Evolutionary conservation across 352 stramenopile species (phyloP).

Genomic region (Nothophytophthora sp.): DNA sequence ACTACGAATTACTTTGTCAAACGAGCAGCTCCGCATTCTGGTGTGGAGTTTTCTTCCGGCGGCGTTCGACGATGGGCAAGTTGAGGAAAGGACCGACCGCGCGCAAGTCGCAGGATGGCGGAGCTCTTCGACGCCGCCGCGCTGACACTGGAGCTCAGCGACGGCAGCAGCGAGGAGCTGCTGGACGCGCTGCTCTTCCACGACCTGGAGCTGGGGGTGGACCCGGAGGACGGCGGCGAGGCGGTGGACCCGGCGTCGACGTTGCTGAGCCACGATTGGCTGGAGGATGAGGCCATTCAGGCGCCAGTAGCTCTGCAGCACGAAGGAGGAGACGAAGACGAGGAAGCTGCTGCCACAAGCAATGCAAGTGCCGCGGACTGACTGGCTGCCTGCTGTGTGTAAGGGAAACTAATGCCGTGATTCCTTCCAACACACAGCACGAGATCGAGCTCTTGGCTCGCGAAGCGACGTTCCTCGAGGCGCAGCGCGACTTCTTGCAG

Average conservation of each 20-base stretch:
- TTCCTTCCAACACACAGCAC: conserved; percentile 1
- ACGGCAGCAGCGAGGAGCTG: too few relatives aligned
- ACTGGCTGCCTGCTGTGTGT: not conserved
- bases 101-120: not conserved
- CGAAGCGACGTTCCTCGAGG: conserved; percentile 58
- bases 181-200: conserved; percentile 11
- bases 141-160: too few relatives aligned
- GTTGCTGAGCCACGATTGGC: conserved; percentile 2
- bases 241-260: too few relatives aligned
- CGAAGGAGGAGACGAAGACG: not conserved
- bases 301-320: conserved; percentile 10
- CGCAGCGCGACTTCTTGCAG: conserved; percentile 55
- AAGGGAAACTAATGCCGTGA: too few relatives aligned
- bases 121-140: conserved; percentile 2
- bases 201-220: conserved; percentile 2
- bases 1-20: too few relatives aligned
- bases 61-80: conserved; percentile 9
- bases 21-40: too few relatives aligned
- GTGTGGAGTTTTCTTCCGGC: too few relatives aligned
- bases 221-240: too few relatives aligned
- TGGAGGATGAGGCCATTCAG: conserved; percentile 14
- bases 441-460: conserved; percentile 41
- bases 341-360: not conserved
- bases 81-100: conserved; percentile 1
- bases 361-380: conserved; percentile 9